Evolutionary conservation across 148 eudicot species (phyloP), one percentile per base, ranked within the genome.

Genomic region (Rhododendron molle): DNA sequence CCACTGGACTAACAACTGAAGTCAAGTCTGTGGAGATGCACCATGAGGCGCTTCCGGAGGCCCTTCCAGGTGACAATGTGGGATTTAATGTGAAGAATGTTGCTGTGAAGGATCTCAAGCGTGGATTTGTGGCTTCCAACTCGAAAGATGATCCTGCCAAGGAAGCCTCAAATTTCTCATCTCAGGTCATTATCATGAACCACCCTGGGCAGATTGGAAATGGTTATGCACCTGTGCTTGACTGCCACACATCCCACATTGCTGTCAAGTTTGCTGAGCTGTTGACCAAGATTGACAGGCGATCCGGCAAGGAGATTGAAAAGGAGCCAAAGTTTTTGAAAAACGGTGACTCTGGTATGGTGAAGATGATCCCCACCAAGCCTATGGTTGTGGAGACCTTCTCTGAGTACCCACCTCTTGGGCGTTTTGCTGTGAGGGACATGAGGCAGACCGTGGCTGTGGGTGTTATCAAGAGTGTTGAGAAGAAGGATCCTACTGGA

Each of bases 401-500:
- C 67, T 46, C 85, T 34, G 85, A 60, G 58, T 86, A 86, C 32
- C 85, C 88, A 5, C 88, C 88, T 34, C 74, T 86, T 38, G 88
- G 88, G 14, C 88, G 88, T 15, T 86, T 86, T 62, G 88, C 88
- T 9, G 88, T 86, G 6, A 83, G 85, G 83, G 88, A 86, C 85
- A 86, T 86, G 88, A 83, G 88, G 88, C 88, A 86, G 83, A 86
- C 88, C 0, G 85, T 86, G 78, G 85, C 88, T 16, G 88, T 86
- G 16, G 86, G 85, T 47, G 91, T 89, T 13, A 89, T 89, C 89
- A 89, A 89, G 86, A 85, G 86, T n/a, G 91, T 89, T 20, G 91
- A 89, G 77, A 89, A 89, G 91, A 89, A 89, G 91, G 91, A 89
- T 3, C 87, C 91, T 4, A 40, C 87, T 28, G 91, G 91, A 76